phyloP scores from a whole-genome alignment of 78 protist genomes.

The Guillardia theta region DNA sequence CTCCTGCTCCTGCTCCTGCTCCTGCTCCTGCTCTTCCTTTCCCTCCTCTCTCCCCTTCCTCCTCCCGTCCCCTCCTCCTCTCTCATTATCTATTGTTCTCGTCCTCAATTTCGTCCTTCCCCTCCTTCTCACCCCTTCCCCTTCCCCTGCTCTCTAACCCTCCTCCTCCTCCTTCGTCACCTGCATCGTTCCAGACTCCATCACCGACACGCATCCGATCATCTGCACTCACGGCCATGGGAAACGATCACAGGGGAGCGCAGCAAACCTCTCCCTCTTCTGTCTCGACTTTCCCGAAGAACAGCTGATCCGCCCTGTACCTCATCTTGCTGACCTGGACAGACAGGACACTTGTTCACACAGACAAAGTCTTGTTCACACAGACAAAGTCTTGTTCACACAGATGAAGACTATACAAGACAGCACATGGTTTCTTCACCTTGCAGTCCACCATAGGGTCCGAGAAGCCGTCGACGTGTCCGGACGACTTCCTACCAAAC shows the following conservation, averaged over 20 bases:
- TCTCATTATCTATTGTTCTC: too few relatives aligned
- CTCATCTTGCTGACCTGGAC: neutral
- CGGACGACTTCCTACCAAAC: neutral
- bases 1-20: too few relatives aligned
- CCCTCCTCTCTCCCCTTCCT: too few relatives aligned
- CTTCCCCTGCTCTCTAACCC: too few relatives aligned
- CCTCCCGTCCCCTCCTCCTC: too few relatives aligned
- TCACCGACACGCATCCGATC: conserved; percentile 16
- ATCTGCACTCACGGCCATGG: too few relatives aligned
- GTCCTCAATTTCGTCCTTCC: too few relatives aligned
- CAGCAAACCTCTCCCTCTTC: conserved; percentile 40
- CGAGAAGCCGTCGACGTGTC: conserved; percentile 59
- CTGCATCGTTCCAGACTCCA: conserved; percentile 49
- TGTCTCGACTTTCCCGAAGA: neutral
- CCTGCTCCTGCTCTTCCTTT: too few relatives aligned
- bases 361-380: too few relatives aligned
- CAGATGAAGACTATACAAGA: neutral
- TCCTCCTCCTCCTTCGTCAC: too few relatives aligned
- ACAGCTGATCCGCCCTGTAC: neutral
- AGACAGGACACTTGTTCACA: neutral
- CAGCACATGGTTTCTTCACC: conserved; percentile 13
- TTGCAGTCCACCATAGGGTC: conserved; percentile 59
- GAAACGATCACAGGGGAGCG: too few relatives aligned
- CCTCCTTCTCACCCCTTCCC: too few relatives aligned
- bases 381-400: neutral